Conservation (phyloP, 768 basidiomycete species). For the Boletus rufocinnamomeus region DNA sequence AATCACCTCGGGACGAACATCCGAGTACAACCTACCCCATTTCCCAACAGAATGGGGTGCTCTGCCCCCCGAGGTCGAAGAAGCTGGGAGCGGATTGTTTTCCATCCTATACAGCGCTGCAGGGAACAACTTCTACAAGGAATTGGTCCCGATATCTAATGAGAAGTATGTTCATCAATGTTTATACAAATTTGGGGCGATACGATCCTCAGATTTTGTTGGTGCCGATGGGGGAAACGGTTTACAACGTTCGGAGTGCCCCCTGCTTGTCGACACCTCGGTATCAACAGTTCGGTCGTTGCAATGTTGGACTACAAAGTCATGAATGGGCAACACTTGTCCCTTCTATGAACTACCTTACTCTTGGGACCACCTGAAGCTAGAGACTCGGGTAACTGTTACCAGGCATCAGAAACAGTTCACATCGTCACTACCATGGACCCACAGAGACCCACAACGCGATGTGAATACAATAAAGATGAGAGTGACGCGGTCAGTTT, state of each 20-base stretch:
- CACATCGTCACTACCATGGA: no score
- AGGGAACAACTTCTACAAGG: constrained; percentile 43
- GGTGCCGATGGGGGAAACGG: background rate
- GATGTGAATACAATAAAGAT: no score
- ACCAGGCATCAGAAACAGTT: background rate
- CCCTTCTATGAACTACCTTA: no score
- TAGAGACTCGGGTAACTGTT: no score
- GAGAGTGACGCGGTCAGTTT: no score
- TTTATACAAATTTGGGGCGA: background rate
- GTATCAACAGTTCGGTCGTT: background rate
- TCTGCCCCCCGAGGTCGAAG: constrained; percentile 38
- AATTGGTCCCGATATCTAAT: constrained; percentile 43
- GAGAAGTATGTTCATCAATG: constrained; percentile 40
- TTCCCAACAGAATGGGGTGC: constrained; percentile 45
- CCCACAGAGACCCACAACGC: no score
- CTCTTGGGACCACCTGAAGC: no score
- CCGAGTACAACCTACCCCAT: constrained; percentile 30
- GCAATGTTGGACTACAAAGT: background rate
- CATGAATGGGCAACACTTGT: no score
- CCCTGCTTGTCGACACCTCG: background rate
- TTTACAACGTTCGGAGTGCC: background rate
- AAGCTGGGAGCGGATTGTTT: constrained; percentile 42
- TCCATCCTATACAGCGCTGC: constrained; percentile 53
- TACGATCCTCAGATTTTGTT: constrained; percentile 1
- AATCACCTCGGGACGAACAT: constrained; percentile 40